These are phyloP conservation scores for Russula emetica DNA, from an alignment of 768 basidiomycete genomes.

Conservation along the genomic window DNA sequence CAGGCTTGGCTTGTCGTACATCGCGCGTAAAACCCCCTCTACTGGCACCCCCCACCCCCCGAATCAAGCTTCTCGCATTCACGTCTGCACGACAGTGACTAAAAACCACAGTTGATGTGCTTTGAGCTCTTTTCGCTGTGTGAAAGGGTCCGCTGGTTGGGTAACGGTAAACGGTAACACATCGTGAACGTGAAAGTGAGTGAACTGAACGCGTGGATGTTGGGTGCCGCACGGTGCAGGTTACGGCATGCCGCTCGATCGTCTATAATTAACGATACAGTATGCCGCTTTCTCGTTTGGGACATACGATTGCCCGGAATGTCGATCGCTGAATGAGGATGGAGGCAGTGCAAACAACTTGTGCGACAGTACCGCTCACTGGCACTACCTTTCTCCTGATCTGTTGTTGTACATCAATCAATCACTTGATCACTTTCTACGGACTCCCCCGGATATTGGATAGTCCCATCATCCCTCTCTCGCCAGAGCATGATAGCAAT, in stretches of 20 bases:
- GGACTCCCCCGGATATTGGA: background rate
- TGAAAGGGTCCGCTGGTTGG: conserved; percentile 12
- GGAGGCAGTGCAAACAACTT: background rate
- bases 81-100: background rate
- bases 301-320: conserved; percentile 1
- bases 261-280: background rate
- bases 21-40: background rate
- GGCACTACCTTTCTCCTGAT: background rate
- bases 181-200: background rate
- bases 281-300: background rate
- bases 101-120: conserved; percentile 2
- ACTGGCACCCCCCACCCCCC: too few relatives aligned
- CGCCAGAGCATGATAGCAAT: background rate
- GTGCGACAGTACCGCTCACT: background rate
- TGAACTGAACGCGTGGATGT: background rate
- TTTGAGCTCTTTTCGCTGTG: conserved; percentile 19
- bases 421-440: background rate
- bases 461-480: background rate
- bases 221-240: background rate
- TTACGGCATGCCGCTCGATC: conserved; percentile 8
- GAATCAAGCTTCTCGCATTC: background rate
- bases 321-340: background rate
- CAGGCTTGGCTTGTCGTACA: background rate
- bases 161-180: too few relatives aligned
- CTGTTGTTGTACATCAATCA: background rate